Percentiles rank a stretch among this genome's conserved stretches.
phyloP scores from a whole-genome alignment of 192 early-diverging fungal species.

The Physocladia obscura region DNA sequence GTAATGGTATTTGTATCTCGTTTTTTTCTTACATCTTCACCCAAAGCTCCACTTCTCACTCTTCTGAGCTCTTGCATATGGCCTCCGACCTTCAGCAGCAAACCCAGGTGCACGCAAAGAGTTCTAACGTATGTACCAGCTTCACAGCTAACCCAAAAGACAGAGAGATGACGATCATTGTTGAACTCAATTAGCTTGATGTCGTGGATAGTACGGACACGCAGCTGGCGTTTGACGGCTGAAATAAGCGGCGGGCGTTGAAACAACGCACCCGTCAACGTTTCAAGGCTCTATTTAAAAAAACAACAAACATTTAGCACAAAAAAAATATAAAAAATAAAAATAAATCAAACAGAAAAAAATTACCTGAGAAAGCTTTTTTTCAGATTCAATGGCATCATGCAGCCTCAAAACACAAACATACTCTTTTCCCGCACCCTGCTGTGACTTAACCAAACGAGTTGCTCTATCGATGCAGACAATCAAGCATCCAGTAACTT shows the following conservation, averaged over 20 bases:
- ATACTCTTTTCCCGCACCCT: constrained; percentile 99
- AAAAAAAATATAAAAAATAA: neutral
- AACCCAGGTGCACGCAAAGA: constrained; percentile 96
- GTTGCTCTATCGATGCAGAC: constrained; percentile 99
- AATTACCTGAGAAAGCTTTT: constrained; percentile 71
- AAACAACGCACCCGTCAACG: constrained; percentile 96
- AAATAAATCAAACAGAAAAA: neutral
- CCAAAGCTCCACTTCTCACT: constrained; percentile 88
- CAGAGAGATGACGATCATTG: constrained; percentile 91
- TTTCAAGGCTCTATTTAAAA: constrained; percentile 74
- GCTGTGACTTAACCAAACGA: constrained; percentile 97
- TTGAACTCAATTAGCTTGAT: constrained; percentile 95
- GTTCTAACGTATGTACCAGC: constrained; percentile 99
- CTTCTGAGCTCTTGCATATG: constrained; percentile 99
- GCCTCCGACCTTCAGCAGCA: constrained; percentile 91
- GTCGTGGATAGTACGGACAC: constrained; percentile 97
- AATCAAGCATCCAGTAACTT: constrained; percentile 98
- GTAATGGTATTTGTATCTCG: no score
- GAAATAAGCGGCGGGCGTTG: constrained; percentile 98
- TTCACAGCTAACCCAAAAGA: constrained; percentile 98
- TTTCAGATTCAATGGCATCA: constrained; percentile 87
- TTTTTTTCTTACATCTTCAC: constrained; percentile 81
- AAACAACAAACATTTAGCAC: neutral
- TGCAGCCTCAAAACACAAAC: constrained; percentile 94
- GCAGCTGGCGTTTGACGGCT: constrained; percentile 98